These are phyloP conservation scores for Rhizopus delemar DNA, from an alignment of 371 early-diverging fungal genomes.

Conservation along the genomic window DNA sequence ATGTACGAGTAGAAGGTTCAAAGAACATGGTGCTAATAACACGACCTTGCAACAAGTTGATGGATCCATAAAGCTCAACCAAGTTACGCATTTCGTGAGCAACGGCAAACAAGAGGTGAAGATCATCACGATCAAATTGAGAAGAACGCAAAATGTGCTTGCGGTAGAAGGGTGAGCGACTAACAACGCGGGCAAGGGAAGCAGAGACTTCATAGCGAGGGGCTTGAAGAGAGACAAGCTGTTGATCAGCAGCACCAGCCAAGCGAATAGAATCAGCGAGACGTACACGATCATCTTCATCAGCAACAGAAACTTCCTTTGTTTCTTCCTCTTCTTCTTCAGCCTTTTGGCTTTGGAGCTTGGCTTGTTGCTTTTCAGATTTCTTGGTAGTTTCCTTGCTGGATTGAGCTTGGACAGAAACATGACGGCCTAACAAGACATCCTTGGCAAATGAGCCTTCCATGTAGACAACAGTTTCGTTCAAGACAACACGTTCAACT, in stretches of 20 bases:
- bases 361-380: constrained; percentile 13
- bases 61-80: constrained; percentile 85
- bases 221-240: constrained; percentile 36
- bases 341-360: constrained; percentile 4
- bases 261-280: constrained; percentile 30
- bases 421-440: constrained; percentile 51
- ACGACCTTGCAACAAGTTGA: constrained; percentile 85
- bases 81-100: constrained; percentile 95
- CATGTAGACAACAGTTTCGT: constrained; percentile 79
- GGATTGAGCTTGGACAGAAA: constrained; percentile 52
- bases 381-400: constrained; percentile 11
- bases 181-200: constrained; percentile 64
- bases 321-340: constrained; percentile 2
- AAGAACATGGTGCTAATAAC: constrained; percentile 94
- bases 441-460: constrained; percentile 69
- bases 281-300: constrained; percentile 19
- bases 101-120: constrained; percentile 93
- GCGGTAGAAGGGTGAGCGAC: constrained; percentile 88
- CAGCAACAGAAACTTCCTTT: background rate
- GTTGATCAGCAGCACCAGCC: constrained; percentile 42
- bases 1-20: constrained; percentile 95
- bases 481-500: constrained; percentile 85
- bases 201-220: constrained; percentile 59
- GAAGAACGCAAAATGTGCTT: constrained; percentile 88
- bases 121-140: constrained; percentile 88